Conservation (phyloP, 23 red algal species). For the Gracilariopsis chorda region DNA sequence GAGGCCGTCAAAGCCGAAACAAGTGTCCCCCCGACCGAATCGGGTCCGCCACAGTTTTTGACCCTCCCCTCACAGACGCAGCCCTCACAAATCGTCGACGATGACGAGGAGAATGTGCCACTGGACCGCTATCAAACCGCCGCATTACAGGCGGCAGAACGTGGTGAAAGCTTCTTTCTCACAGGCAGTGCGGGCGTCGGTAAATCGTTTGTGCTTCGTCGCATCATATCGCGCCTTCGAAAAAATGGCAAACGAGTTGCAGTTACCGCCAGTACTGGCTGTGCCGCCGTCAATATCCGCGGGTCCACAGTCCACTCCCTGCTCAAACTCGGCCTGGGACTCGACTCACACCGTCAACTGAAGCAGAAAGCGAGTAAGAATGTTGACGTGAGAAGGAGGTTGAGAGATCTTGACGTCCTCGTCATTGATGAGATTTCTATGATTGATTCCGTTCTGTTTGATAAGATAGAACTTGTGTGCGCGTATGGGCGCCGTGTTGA, state of each 20-base stretch:
- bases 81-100: no score
- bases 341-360: background rate
- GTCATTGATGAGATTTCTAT: constrained; percentile 78
- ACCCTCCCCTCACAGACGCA: no score
- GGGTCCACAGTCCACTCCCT: constrained; percentile 56
- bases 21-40: no score
- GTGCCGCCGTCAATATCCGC: constrained; percentile 42
- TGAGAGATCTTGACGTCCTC: constrained; percentile 12
- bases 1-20: no score
- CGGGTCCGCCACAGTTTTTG: no score
- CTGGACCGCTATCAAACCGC: constrained; percentile 29
- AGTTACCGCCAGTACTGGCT: constrained; percentile 62
- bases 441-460: constrained; percentile 53
- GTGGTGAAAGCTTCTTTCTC: constrained; percentile 54
- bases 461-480: constrained; percentile 47
- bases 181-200: constrained; percentile 63
- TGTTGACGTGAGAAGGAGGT: background rate
- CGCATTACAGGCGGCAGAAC: constrained; percentile 11
- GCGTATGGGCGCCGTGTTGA: background rate
- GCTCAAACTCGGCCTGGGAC: constrained; percentile 15
- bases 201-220: constrained; percentile 45
- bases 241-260: background rate
- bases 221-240: constrained; percentile 28
- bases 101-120: background rate
- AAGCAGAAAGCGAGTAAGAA: background rate